A percentile compares a stretch with the other conserved stretches of the same genome.
Conservation (phyloP, 202 grass and related monocot species). For the Bolboschoenoplectus hybrid region DNA sequence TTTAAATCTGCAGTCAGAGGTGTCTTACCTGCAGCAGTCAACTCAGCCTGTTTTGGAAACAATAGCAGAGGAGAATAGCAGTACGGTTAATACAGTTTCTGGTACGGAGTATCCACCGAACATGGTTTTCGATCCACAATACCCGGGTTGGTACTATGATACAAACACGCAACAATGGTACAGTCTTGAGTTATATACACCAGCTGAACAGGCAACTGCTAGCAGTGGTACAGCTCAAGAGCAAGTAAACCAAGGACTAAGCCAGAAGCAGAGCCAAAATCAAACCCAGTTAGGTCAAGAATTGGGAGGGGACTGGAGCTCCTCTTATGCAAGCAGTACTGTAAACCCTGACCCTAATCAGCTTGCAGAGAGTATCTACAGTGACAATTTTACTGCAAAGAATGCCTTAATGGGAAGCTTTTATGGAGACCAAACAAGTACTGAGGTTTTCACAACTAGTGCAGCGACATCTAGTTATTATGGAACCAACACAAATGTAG, state of each 20-base stretch:
- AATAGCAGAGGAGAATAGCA: constrained; percentile 61
- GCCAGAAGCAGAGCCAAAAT: constrained; percentile 41
- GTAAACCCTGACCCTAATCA: constrained; percentile 48
- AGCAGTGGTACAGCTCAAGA: constrained; percentile 42
- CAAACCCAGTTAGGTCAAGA: constrained; percentile 50
- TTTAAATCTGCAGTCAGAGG: constrained; percentile 42
- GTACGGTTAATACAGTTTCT: constrained; percentile 27
- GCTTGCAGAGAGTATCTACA: constrained; percentile 30
- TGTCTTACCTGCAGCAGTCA: constrained; percentile 60
- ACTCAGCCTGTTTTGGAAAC: constrained; percentile 58
- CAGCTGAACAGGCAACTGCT: constrained; percentile 41
- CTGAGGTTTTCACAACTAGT: constrained; percentile 6
- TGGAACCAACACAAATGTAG: constrained; percentile 49
- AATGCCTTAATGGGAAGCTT: constrained; percentile 34
- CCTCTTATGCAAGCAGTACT: constrained; percentile 38
- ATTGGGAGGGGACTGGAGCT: constrained; percentile 36
- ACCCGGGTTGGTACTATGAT: constrained; percentile 93
- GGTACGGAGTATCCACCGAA: constrained; percentile 67
- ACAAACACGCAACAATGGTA: constrained; percentile 82
- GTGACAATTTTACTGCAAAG: constrained; percentile 21
- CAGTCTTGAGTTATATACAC: constrained; percentile 65
- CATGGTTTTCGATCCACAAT: constrained; percentile 83
- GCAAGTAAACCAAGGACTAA: constrained; percentile 41
- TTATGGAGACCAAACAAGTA: constrained; percentile 31
- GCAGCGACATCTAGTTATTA: constrained; percentile 28